A percentile compares a stretch with the other conserved stretches of the same genome.
Conservation (phyloP, 2,329 filamentous ascomycete species). For the Cercospora berteroae region DNA sequence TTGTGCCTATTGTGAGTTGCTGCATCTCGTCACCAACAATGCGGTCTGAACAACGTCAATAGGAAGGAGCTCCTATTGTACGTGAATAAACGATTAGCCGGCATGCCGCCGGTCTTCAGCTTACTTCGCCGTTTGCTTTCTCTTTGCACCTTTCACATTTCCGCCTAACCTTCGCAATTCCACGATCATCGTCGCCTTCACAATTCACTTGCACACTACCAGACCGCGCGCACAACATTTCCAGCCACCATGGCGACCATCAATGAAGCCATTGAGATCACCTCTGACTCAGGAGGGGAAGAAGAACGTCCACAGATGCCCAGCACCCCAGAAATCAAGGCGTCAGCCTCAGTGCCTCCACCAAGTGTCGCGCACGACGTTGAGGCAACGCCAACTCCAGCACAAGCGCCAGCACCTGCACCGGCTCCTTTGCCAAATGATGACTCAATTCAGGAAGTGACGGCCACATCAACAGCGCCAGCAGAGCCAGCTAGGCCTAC, state of each 20-base stretch:
- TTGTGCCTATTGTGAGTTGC: background rate
- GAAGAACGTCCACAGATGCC: background rate
- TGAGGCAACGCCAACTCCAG: background rate
- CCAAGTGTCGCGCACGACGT: background rate
- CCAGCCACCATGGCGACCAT: background rate
- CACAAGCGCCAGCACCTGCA: too few species aligned
- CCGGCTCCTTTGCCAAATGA: background rate
- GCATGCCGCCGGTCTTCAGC: background rate
- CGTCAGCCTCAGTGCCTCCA: background rate
- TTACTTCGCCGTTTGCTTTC: constrained; percentile 5
- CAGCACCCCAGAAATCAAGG: background rate
- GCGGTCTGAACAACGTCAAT: background rate
- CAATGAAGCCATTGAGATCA: background rate
- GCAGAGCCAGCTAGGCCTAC: background rate
- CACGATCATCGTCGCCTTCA: background rate
- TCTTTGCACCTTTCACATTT: background rate
- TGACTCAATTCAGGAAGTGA: background rate
- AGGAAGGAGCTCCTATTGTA: background rate
- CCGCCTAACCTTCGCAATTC: background rate
- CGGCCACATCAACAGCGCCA: background rate
- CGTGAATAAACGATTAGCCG: background rate
- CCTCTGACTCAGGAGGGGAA: background rate
- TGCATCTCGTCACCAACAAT: background rate
- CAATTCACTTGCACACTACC: background rate
- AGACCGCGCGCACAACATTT: background rate